Evolutionary conservation across 768 basidiomycete species (phyloP).

Genomic region (Pleurotus ostreatus): DNA sequence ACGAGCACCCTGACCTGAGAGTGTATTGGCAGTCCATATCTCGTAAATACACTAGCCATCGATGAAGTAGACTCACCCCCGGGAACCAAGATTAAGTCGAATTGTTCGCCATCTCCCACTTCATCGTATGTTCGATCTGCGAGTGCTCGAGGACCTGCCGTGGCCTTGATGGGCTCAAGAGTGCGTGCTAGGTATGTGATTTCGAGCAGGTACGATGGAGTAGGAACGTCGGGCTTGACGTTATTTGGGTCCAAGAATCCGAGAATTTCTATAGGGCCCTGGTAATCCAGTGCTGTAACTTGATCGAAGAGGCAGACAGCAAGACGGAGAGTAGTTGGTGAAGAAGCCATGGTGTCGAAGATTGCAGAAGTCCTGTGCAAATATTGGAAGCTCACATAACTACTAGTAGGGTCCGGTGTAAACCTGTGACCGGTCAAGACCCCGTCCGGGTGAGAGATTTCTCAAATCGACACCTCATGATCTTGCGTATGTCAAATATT

Average conservation of each 20-base stretch:
- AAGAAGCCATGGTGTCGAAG: background rate
- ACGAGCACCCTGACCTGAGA: background rate
- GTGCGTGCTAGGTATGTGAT: constrained; percentile 17
- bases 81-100: constrained; percentile 3
- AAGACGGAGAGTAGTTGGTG: constrained; percentile 4
- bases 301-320: constrained; percentile 22
- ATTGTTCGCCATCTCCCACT: background rate
- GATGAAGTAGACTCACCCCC: background rate
- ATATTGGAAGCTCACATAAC: too few relatives aligned
- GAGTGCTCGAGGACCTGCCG: constrained; percentile 11
- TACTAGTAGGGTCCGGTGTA: too few relatives aligned
- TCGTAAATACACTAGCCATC: too few relatives aligned
- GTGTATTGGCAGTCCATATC: background rate
- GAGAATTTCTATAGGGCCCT: constrained; percentile 20
- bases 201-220: background rate
- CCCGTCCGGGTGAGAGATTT: too few relatives aligned
- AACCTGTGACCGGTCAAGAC: too few relatives aligned
- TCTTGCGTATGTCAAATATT: too few relatives aligned
- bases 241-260: constrained; percentile 1
- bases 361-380: too few relatives aligned
- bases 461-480: too few relatives aligned
- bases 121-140: background rate
- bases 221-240: background rate
- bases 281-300: constrained; percentile 19
- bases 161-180: constrained; percentile 14